Conservation (phyloP, 768 basidiomycete species). For the Podaxis carcinomalis region DNA sequence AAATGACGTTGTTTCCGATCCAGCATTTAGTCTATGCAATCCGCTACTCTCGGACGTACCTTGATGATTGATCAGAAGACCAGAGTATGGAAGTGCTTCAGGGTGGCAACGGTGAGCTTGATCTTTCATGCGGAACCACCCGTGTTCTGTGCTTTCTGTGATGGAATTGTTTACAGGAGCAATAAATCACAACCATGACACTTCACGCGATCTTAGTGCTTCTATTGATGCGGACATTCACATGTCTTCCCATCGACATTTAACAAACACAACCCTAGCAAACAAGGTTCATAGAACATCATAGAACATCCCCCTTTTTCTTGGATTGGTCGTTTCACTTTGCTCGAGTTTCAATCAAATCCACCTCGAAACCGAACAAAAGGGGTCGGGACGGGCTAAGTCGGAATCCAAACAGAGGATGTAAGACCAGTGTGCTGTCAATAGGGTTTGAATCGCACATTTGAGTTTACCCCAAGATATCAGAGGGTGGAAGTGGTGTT, state of each 20-base stretch:
- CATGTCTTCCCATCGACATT: background rate
- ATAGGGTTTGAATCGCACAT: background rate
- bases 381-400: background rate
- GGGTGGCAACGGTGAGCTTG: conserved; percentile 4
- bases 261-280: background rate
- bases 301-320: background rate
- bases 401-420: background rate
- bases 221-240: background rate
- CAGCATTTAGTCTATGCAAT: background rate
- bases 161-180: background rate
- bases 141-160: background rate
- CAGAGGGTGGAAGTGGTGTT: background rate
- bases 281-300: background rate
- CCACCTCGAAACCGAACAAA: background rate
- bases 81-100: background rate
- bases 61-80: background rate
- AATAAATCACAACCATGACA: background rate
- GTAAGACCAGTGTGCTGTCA: background rate
- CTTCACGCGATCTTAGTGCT: background rate
- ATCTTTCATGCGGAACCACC: background rate
- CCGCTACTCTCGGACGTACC: background rate
- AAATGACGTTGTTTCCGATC: background rate
- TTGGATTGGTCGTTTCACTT: background rate
- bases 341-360: background rate
- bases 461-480: background rate